Base-by-base conservation (phyloP, 1,284 basidiomycete genomes). In the Cerrena zonata region DNA sequence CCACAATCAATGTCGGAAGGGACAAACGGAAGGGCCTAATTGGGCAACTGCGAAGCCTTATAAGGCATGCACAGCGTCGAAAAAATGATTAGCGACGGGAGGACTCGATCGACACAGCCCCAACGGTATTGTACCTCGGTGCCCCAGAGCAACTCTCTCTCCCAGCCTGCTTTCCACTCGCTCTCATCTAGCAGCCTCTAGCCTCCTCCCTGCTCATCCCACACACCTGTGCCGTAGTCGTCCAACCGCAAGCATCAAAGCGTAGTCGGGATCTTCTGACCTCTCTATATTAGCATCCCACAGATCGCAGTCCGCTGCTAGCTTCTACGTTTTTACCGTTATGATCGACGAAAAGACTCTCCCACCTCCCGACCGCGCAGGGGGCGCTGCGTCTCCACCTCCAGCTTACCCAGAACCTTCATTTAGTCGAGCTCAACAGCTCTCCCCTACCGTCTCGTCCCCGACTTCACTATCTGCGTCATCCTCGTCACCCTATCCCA, bases 321-420 rank as follows among this genome's bases (percentile, higher is more conserved):
- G 39, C 39, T 22, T 18, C 10, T 40, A 15, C 5, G 19, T 18
- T 15, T 7, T 15, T 7, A 34, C 30, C 30, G 15, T 15, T 15
- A 42, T 42, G 41, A 42, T 42, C 24, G 41, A 42, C 41, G 41
- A 42, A 23, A 42, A 42, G 21, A 23, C 30, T 7, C 30, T 34
- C 15, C 30, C 30, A 7, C n/a, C n/a, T n/a, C n/a, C n/a, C n/a
- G n/a, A n/a, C n/a, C n/a, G n/a, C n/a, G n/a, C n/a, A n/a, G n/a
- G n/a, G n/a, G n/a, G n/a, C n/a, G n/a, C n/a, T n/a, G 30, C 30
- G 30, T 7, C 7, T 34, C 30, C 30, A 7, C 30, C 30, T 7
- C 30, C 30, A 7, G 30, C 30, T 7, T 34, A 34, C 30, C 30
- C 30, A 34, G 30, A 34, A 34, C 30, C 7, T 7, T 34, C 30